Evolutionary conservation across 1,284 basidiomycete genomes (phyloP), one percentile per base, ranked within the genome.

Genomic region (Cutaneotrichosporon mucoides): DNA sequence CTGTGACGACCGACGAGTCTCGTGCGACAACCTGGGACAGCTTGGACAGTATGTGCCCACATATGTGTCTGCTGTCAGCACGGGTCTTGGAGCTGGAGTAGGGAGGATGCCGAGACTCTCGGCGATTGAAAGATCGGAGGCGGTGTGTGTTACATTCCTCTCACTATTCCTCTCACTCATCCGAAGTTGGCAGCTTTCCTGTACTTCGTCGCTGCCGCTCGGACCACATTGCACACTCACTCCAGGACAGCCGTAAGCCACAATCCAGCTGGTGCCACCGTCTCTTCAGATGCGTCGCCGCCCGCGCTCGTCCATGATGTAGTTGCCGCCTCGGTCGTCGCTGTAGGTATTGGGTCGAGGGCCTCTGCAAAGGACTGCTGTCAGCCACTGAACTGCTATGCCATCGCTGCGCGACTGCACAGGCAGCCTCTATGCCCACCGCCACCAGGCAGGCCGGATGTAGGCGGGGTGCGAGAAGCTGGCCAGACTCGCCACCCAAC

Each of bases 231-330:
- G 24, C 16, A 60, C 36, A 85, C 90, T 79, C 73, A 92, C 92
- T 95, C 92, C 45, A 94, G 80, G 63, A 94, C 88, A n/a, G 91
- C 91, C 10, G 92, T 93, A 56, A 93, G 81, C 81, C 93, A 95
- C 48, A 94, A 75, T 13, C 89, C 87, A 33, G 91, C 88, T 4
- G 90, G 89, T 11, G 87, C 85, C n/a, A 93, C 54, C 0, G 73
- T 76, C 16, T 68, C 70, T 11, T 72, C 68, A 6, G 66, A 61
- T 4, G 47, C 36, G 42, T 76, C 74, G 12, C 78, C 78, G 4
- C 77, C 77, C 3, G 67, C 73, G 6, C 43, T 51, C 43, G 59
- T 62, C 73, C 77, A 76, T 24, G 33, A 16, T 24, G 36, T 9
- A 46, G 24, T 37, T 12, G 41, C 37, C 24, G 35, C 36, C 9